Evolutionary conservation across 2,329 filamentous ascomycete species (phyloP), one percentile per base, ranked within the genome.

Genomic region (Colletotrichum sp.): DNA sequence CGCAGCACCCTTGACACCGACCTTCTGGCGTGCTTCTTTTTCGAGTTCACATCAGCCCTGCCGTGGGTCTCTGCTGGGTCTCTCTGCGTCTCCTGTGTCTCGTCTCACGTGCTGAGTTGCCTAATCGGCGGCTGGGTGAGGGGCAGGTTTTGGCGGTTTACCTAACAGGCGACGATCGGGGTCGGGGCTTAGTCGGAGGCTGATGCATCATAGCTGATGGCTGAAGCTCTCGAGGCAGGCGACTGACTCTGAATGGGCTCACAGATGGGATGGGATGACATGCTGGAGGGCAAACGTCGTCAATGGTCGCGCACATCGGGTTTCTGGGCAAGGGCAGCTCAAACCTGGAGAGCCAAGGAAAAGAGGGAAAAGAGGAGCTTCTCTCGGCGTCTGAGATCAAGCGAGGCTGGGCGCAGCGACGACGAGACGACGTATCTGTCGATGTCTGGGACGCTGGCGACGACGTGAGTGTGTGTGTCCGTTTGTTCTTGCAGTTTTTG

Each of bases 191-290:
- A 39, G 69, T 68, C 55, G 52, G 39, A 57, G 69, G 72, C 57
- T 76, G 32, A 34, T 71, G 65, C 63, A 66, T 30, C 32, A 32
- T 25, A 62, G 27, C 27, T 52, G n/a, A n/a, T 22, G 36, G 25
- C 30, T 62, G 36, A 30, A 52, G 44, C 27, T 52, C 44, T 62
- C 25, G 27, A 62, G 16, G 29, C 59, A 62, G 39, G 25, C 16
- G 32, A 65, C 59, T 65, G 64, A 64, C 59, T 73, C 65, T 61
- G 73, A 52, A 76, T 76, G 70, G 70, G 73, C 64, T 73, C 73
- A 73, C 19, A 59, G 65, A 61, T 36, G 64, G 70, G 70, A 73
- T 73, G 70, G 34, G 70, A 73, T 65, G 73, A 22, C 64, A 76
- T 68, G 15, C 64, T 39, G 57, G 22, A 65, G 70, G 70, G 70